Evolutionary conservation across 768 basidiomycete species (phyloP).

Genomic region (Boletus sp.): DNA sequence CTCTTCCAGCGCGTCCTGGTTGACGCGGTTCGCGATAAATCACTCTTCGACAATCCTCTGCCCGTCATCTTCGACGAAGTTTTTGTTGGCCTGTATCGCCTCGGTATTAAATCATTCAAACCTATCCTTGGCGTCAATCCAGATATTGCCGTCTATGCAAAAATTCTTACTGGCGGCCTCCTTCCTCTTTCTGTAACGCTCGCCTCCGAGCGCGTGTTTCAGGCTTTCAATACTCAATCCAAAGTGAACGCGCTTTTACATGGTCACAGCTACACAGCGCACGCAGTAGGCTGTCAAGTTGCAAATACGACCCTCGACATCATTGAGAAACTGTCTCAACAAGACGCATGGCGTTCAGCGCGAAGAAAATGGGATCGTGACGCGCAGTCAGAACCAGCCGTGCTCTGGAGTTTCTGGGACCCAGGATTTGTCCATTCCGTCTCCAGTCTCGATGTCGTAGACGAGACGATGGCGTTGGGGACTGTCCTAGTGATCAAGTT

Average conservation of each 20-base stretch:
- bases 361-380: slow-evolving; percentile 51
- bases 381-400: slow-evolving; percentile 8
- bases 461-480: slow-evolving; percentile 83
- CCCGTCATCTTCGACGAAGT: slow-evolving; percentile 97
- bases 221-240: slow-evolving; percentile 66
- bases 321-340: slow-evolving; percentile 46
- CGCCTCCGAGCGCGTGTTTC: slow-evolving; percentile 75
- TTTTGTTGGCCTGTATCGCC: slow-evolving; percentile 87
- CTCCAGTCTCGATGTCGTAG: slow-evolving; percentile 53
- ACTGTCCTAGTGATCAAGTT: slow-evolving; percentile 81
- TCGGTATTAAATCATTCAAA: slow-evolving; percentile 65
- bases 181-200: slow-evolving; percentile 85
- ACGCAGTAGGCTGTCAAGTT: slow-evolving; percentile 89
- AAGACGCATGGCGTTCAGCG: slow-evolving; percentile 59
- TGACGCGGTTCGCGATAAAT: slow-evolving; percentile 64
- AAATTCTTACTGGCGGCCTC: slow-evolving; percentile 90
- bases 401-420: slow-evolving; percentile 88
- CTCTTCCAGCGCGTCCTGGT: slow-evolving; percentile 89
- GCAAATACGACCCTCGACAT: slow-evolving; percentile 76
- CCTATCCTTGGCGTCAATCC: slow-evolving; percentile 70
- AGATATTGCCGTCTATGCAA: slow-evolving; percentile 90
- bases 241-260: slow-evolving; percentile 89
- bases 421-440: slow-evolving; percentile 62
- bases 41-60: slow-evolving; percentile 47
- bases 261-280: slow-evolving; percentile 95